Base-by-base conservation (phyloP, 352 stramenopile genomes). In the Aphanomyces cochlioides region DNA sequence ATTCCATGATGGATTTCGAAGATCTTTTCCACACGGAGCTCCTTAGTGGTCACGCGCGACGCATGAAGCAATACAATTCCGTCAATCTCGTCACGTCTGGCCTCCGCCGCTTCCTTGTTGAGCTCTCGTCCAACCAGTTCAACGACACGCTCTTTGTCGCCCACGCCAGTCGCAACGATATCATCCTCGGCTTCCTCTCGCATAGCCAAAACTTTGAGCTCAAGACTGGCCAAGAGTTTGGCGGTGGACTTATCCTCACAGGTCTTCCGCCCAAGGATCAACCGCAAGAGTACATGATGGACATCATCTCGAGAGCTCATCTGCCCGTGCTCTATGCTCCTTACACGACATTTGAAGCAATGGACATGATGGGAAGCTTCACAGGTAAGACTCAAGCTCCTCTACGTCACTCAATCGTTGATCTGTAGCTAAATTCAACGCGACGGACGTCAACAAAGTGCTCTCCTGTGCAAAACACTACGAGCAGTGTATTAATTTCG, bases 1-100 rank as follows among this genome's bases (percentile, higher is more conserved):
- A 84, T 53, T 93, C 84, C 65, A 95, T 96, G 84, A 73, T 92
- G 19, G 90, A 97, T 79, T 95, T 95, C 71, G 90, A 97, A 79
- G 77, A 79, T 7, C 77, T 97, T 6, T 97, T 97, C 75, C 73
- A 78, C 19, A 92, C 85, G 8, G 69, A 65, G 50, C 78, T 95
- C 75, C 74, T 95, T 7, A 85, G 78, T 34, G 79, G 77, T 4
- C 56, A 66, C 1, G 75, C 77, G 17, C 76, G 81, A 12, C 84
- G 85, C 38, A 94, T 93, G 66, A 79, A 90, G 70, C 82, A 94
- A 61, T 96, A 89, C 64, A 82, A 80, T 19, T 78, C 78, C 50
- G 90, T 83, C 41, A 88, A 83, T 54, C 80, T 97, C 48, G 88
- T 97, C 57, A 96, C 90, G 7, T 93, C 90, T 17, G 90, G 88